Conservation (phyloP, 345 rosid species). For the Populus nigra region DNA sequence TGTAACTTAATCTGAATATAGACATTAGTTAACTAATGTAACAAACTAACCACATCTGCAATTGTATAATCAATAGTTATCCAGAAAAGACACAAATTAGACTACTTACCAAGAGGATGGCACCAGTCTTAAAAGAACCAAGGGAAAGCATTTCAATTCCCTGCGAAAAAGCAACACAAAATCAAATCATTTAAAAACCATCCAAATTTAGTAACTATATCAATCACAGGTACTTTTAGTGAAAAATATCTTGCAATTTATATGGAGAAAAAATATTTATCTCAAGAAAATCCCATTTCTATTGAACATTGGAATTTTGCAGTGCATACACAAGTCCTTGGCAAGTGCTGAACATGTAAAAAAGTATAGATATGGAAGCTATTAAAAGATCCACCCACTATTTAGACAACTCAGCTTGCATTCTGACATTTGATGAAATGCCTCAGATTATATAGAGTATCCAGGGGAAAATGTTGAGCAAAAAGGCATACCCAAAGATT, state of each 20-base stretch:
- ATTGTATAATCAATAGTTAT: background rate
- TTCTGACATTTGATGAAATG: background rate
- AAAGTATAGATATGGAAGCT: background rate
- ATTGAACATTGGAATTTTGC: background rate
- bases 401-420: background rate
- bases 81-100: background rate
- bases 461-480: background rate
- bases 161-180: slow-evolving; percentile 33
- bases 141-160: slow-evolving; percentile 99
- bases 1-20: background rate
- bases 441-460: background rate
- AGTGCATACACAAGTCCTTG: background rate
- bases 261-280: background rate
- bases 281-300: background rate
- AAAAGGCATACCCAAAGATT: background rate
- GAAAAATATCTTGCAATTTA: background rate
- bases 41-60: background rate
- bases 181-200: background rate
- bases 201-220: background rate
- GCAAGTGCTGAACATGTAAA: background rate
- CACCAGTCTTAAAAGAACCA: slow-evolving; percentile 96
- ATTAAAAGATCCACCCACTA: background rate
- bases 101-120: slow-evolving; percentile 78
- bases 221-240: background rate
- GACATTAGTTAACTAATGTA: background rate